Evolutionary conservation across 345 rosid genomes (phyloP).

Genomic region (Arabidopsis suecica): DNA sequence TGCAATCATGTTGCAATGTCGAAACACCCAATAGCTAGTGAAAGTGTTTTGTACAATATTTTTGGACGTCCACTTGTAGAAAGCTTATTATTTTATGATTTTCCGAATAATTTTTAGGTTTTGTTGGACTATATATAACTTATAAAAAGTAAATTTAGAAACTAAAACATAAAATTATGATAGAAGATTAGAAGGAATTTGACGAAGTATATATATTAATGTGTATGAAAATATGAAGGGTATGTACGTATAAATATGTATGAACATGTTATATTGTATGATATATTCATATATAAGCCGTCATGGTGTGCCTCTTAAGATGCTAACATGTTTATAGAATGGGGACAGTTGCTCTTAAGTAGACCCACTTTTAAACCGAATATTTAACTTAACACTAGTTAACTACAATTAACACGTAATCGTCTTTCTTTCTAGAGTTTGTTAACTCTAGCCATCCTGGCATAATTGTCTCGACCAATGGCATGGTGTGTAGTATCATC

Average conservation of each 20-base stretch:
- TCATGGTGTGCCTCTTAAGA: conserved; percentile 39
- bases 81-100: neutral
- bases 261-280: neutral
- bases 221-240: neutral
- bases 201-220: neutral
- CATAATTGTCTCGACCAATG: conserved; percentile 30
- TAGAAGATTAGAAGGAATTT: too few species aligned
- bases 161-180: too few species aligned
- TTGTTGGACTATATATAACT: neutral
- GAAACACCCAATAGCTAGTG: conserved; percentile 24
- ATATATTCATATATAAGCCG: neutral
- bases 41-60: conserved; percentile 2
- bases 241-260: conserved; percentile 1
- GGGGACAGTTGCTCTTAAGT: conserved; percentile 41
- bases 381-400: conserved; percentile 26
- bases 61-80: conserved; percentile 21
- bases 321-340: conserved; percentile 45
- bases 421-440: conserved; percentile 11
- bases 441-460: conserved; percentile 42
- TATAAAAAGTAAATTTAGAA: too few species aligned
- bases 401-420: conserved; percentile 25
- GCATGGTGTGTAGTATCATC: conserved; percentile 3
- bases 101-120: too few species aligned
- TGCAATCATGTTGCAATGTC: conserved; percentile 39
- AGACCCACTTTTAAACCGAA: conserved; percentile 20